These are phyloP conservation scores for Trametes maxima DNA, from an alignment of 768 basidiomycete genomes.

Conservation along the genomic window DNA sequence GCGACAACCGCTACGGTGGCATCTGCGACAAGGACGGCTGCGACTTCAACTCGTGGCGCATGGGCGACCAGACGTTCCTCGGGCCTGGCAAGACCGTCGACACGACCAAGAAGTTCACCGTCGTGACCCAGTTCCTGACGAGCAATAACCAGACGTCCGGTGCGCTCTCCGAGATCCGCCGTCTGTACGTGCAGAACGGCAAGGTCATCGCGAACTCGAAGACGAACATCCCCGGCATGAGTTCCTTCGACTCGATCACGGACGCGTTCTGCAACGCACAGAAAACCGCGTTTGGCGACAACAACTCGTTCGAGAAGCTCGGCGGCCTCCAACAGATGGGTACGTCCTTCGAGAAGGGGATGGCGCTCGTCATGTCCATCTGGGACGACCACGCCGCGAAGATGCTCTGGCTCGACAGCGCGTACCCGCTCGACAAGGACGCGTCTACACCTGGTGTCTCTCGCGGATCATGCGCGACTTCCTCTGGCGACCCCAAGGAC, in stretches of 20 bases:
- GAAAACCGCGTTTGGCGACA: slow-evolving; percentile 49
- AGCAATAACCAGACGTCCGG: slow-evolving; percentile 46
- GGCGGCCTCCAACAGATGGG: slow-evolving; percentile 44
- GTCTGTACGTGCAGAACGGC: slow-evolving; percentile 56
- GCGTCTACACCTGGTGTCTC: slow-evolving; percentile 44
- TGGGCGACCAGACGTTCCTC: slow-evolving; percentile 50
- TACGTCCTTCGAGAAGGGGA: slow-evolving; percentile 41
- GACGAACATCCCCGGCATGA: slow-evolving; percentile 47
- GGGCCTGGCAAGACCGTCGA: slow-evolving; percentile 51
- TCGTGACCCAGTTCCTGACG: slow-evolving; percentile 61
- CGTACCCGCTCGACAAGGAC: slow-evolving; percentile 26
- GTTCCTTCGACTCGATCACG: slow-evolving; percentile 48
- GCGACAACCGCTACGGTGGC: slow-evolving; percentile 41
- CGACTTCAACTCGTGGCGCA: slow-evolving; percentile 63
- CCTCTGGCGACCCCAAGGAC: slow-evolving; percentile 47
- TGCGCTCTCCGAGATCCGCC: slow-evolving; percentile 52
- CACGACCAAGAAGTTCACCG: slow-evolving; percentile 52
- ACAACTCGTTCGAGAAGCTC: slow-evolving; percentile 41
- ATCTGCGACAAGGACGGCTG: slow-evolving; percentile 59
- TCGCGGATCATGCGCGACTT: slow-evolving; percentile 52
- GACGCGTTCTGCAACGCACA: slow-evolving; percentile 48
- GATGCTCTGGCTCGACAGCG: slow-evolving; percentile 30
- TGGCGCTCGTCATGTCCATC: slow-evolving; percentile 50
- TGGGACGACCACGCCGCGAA: slow-evolving; percentile 56
- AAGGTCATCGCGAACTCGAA: slow-evolving; percentile 53